Conservation (phyloP, 1,284 basidiomycete species). For the Pterulicium gracile region DNA sequence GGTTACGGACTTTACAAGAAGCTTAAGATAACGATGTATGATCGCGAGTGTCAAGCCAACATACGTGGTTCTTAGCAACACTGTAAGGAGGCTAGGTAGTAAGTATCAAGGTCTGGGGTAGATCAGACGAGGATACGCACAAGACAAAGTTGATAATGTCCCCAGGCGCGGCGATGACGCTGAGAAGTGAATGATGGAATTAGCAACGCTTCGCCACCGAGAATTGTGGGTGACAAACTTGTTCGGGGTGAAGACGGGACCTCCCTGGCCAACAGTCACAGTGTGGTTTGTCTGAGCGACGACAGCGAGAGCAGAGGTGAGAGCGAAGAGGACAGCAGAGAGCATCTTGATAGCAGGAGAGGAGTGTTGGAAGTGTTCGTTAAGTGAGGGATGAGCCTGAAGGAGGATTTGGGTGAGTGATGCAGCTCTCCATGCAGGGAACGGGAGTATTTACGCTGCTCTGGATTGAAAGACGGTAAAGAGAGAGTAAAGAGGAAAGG, state of each 20-base stretch:
- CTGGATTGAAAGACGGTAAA: conserved; percentile 10
- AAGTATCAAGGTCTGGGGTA: conserved; percentile 1
- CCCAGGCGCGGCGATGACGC: conserved; percentile 35
- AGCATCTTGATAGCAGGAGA: conserved; percentile 24
- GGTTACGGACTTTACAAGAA: conserved; percentile 22
- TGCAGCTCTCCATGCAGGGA: conserved; percentile 6
- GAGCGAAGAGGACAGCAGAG: conserved; percentile 30
- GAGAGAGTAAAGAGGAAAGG: conserved; percentile 2
- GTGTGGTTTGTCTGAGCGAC: conserved; percentile 24
- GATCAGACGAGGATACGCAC: conserved; percentile 18
- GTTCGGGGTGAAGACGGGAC: conserved; percentile 28
- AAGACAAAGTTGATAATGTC: conserved; percentile 46
- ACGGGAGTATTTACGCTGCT: conserved; percentile 23
- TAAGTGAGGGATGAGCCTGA: conserved; percentile 13
- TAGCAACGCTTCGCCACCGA: background rate
- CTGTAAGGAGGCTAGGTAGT: conserved; percentile 12
- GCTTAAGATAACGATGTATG: conserved; percentile 2
- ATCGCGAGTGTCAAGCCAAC: conserved; percentile 9
- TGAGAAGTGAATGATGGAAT: conserved; percentile 9
- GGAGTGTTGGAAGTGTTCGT: conserved; percentile 2
- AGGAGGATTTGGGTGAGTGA: conserved; percentile 9
- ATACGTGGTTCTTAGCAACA: conserved; percentile 27
- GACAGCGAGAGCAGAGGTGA: conserved; percentile 28
- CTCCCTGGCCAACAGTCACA: conserved; percentile 37
- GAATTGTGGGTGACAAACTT: conserved; percentile 8